Evolutionary conservation across 2,329 filamentous ascomycete genomes (phyloP), one percentile per base, ranked within the genome.

Genomic region (Neopestalotiopsis clavispora): DNA sequence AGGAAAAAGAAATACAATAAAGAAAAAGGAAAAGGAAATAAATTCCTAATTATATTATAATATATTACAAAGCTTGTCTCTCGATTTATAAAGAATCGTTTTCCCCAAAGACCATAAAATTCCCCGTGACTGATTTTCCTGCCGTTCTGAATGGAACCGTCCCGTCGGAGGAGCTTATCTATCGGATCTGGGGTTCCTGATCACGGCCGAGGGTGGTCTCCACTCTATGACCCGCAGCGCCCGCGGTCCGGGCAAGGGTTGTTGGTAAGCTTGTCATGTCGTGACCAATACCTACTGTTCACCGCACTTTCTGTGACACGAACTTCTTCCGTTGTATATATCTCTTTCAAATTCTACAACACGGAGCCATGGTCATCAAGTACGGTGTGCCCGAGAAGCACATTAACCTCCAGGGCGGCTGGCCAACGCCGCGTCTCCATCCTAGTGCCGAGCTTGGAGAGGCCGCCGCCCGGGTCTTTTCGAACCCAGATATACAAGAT

Each of bases 341-440:
- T 52, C 3, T 7, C 13, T 20, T 7, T n/a, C n/a, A 7, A 20
- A 52, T 17, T n/a, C 4, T 20, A n/a, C n/a, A 7, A 5, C 45
- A 2, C 45, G 61, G 17, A 64, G 34, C 12, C 34, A 64, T 64
- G 61, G 61, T 64, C 40, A 28, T 64, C 28, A 64, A 52, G n/a
- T 64, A 64, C 28, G 38, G 38, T 7, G 40, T 64, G 3, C 61
- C 61, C 14, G 38, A 52, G 42, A 52, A 45, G 34, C 61, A 64
- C 20, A 64, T 64, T 6, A 64, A 64, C 20, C 40, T 64, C 14
- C 61, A 64, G 10, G 61, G 61, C 30, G 61, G 61, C 12, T 64
- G 61, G 61, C 61, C 61, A 12, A 64, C 61, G n/a, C 61, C 61
- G 61, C 61, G 61, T 28, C 61, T 64, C 1, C 61, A 64, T 17